These are phyloP conservation scores for Plantago major DNA, from an alignment of 257 asterid species.

Conservation along the genomic window DNA sequence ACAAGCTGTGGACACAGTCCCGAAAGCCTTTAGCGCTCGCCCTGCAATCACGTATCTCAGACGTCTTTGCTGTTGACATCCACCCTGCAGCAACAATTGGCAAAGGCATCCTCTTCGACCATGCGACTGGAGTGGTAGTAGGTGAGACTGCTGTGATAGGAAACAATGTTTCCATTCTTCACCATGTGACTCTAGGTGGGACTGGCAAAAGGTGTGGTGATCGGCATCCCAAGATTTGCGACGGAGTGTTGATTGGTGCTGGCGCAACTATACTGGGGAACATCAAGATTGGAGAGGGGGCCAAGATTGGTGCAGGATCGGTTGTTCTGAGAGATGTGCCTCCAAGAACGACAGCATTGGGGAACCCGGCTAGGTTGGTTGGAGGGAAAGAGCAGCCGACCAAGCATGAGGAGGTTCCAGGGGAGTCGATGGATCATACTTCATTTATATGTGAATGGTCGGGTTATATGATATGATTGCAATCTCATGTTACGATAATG, in stretches of 20 bases:
- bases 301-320: constrained; percentile 66
- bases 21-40: constrained; percentile 59
- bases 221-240: constrained; percentile 67
- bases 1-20: constrained; percentile 59
- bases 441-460: constrained; percentile 53
- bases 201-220: constrained; percentile 54
- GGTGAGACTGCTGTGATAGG: constrained; percentile 73
- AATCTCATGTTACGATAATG: background rate
- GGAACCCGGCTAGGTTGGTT: constrained; percentile 57
- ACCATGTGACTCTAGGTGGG: constrained; percentile 66
- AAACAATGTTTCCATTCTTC: constrained; percentile 65
- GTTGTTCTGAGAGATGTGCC: constrained; percentile 62
- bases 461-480: constrained; percentile 39
- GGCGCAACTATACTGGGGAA: constrained; percentile 62
- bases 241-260: constrained; percentile 67
- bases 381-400: constrained; percentile 46
- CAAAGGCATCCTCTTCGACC: constrained; percentile 61
- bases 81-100: constrained; percentile 67
- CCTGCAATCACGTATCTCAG: constrained; percentile 57
- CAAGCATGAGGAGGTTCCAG: constrained; percentile 42
- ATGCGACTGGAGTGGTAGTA: constrained; percentile 68
- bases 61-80: constrained; percentile 57
- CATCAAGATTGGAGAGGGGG: constrained; percentile 58
- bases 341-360: constrained; percentile 61
- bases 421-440: constrained; percentile 60